Base-by-base conservation (phyloP, 768 basidiomycete genomes). In the Mrakia hoshinonis region DNA sequence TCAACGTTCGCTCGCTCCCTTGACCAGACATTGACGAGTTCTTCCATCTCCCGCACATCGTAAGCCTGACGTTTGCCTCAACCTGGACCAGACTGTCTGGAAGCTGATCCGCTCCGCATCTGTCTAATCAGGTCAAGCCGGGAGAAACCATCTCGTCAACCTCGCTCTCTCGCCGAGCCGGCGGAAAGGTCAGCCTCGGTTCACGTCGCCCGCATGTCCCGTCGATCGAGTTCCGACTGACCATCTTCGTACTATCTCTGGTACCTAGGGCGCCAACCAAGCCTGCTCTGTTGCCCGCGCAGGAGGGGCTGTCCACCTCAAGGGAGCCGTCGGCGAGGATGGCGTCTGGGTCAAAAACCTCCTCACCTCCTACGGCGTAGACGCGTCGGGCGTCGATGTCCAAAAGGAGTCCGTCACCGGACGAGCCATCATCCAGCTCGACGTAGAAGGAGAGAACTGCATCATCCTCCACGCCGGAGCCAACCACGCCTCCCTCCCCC, bases 211-310 rank as follows among this genome's bases (percentile, higher is more conserved):
- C n/a, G n/a, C n/a, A n/a, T n/a, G n/a, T n/a, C n/a, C n/a, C n/a
- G n/a, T n/a, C n/a, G n/a, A n/a, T n/a, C n/a, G n/a, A n/a, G n/a
- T n/a, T n/a, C n/a, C n/a, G n/a, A n/a, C n/a, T n/a, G n/a, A n/a
- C n/a, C n/a, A n/a, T n/a, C n/a, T n/a, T n/a, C n/a, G n/a, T n/a
- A n/a, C n/a, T n/a, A n/a, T n/a, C n/a, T n/a, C n/a, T n/a, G n/a
- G n/a, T n/a, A n/a, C n/a, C n/a, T n/a, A n/a, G n/a, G 82, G 82
- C 15, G 81, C 81, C 10, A 83, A 83, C 69, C 81, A 81, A 67
- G 79, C 81, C n/a, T 77, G 76, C 39, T 77, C 81, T 0, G 77
- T 79, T 1, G 81, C 81, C 20, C 39, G 67, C 15, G 47, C 47
- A 13, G 68, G 34, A 20, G 29, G 39, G 36, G 2, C 13, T 5